phyloP scores from a whole-genome alignment of 768 basidiomycete genomes.

The Astraeus odoratus region DNA sequence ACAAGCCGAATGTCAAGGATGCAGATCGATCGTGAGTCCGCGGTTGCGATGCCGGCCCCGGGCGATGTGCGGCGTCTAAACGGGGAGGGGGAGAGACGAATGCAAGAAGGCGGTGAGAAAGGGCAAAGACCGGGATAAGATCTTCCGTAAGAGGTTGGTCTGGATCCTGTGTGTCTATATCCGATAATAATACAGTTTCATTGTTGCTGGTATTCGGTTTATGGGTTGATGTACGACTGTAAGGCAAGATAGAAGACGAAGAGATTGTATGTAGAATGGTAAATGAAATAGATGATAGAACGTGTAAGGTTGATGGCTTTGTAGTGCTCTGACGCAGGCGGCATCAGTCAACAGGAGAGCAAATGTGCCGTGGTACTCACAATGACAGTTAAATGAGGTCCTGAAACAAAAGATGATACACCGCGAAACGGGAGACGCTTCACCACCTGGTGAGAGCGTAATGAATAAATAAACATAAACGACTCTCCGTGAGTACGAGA shows the following conservation, averaged over 20 bases:
- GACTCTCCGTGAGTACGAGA: conserved; percentile 19
- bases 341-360: conserved; percentile 1
- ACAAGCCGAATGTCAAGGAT: conserved; percentile 25
- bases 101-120: conserved; percentile 58
- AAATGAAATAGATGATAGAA: conserved; percentile 52
- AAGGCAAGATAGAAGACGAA: conserved; percentile 39
- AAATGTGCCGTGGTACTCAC: conserved; percentile 32
- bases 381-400: conserved; percentile 45
- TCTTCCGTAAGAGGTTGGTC: conserved; percentile 9
- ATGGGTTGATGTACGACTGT: conserved; percentile 29
- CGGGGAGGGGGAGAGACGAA: conserved; percentile 39
- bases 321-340: conserved; percentile 44
- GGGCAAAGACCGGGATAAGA: conserved; percentile 49
- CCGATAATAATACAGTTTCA: conserved; percentile 32
- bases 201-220: conserved; percentile 29
- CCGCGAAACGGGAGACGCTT: conserved; percentile 40
- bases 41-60: conserved; percentile 11
- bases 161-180: conserved; percentile 22
- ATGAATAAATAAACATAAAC: conserved; percentile 38
- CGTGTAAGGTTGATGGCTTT: conserved; percentile 45
- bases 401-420: conserved; percentile 39
- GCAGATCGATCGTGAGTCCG: conserved; percentile 20
- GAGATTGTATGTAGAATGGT: conserved; percentile 44
- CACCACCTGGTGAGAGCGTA: conserved; percentile 42
- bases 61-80: conserved; percentile 15